Conservation (phyloP, 2,329 filamentous ascomycete species). For the Colletotrichum graminicola region DNA sequence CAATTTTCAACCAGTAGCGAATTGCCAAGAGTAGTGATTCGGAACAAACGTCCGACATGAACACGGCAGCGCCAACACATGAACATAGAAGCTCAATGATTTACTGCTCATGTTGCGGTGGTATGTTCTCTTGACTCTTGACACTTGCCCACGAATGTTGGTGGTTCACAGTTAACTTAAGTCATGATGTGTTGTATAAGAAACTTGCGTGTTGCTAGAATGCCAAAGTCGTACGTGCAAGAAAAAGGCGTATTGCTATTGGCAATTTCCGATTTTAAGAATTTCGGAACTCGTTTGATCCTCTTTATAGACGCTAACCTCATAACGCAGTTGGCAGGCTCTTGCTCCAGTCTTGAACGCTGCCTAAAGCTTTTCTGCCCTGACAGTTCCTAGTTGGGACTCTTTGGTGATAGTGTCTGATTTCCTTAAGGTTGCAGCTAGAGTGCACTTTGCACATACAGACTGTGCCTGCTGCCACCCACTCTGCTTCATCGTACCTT, state of each 20-base stretch:
- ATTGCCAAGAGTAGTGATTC: conserved; percentile 61
- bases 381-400: conserved; percentile 47
- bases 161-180: conserved; percentile 41
- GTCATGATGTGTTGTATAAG: conserved; percentile 63
- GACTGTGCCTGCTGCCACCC: conserved; percentile 44
- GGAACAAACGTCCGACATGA: conserved; percentile 66
- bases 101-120: not conserved
- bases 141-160: conserved; percentile 44
- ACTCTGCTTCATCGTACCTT: conserved; percentile 43
- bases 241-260: conserved; percentile 68
- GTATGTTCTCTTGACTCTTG: conserved; percentile 43
- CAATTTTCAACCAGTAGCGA: conserved; percentile 68
- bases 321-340: conserved; percentile 54
- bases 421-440: conserved; percentile 60
- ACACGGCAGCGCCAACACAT: conserved; percentile 67
- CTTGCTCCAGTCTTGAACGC: conserved; percentile 60
- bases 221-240: conserved; percentile 71
- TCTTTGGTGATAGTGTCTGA: conserved; percentile 58
- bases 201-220: conserved; percentile 67
- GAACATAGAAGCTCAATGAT: conserved; percentile 58
- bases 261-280: conserved; percentile 52
- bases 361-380: conserved; percentile 56
- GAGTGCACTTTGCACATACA: conserved; percentile 56
- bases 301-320: conserved; percentile 43
- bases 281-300: conserved; percentile 21